These are phyloP conservation scores for Lasiosphaeria miniovina DNA, from an alignment of 495 filamentous ascomycete species.

Conservation along the genomic window DNA sequence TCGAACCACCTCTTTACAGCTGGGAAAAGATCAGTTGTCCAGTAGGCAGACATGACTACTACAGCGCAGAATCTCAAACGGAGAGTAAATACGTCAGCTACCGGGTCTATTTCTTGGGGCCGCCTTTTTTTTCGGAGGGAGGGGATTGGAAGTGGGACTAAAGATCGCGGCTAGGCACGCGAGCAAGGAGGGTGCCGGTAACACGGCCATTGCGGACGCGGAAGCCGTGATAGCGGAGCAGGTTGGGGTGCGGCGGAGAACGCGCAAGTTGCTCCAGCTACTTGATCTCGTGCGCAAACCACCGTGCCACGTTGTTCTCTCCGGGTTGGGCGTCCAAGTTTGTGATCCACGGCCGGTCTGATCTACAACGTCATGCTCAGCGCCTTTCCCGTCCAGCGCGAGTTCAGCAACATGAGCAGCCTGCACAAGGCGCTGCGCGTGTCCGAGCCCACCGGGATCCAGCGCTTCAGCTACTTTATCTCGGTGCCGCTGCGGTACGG, in stretches of 20 bases:
- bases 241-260: constrained; percentile 4
- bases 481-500: constrained; percentile 46
- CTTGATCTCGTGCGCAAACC: constrained; percentile 7
- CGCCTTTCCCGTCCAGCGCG: constrained; percentile 30
- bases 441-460: constrained; percentile 33
- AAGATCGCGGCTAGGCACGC: background rate
- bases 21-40: no score
- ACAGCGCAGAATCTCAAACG: no score
- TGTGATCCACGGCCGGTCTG: constrained; percentile 12
- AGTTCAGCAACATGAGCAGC: constrained; percentile 20
- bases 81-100: no score
- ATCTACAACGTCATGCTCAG: constrained; percentile 33
- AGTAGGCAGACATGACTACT: no score
- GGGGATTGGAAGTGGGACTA: background rate
- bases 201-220: constrained; percentile 5
- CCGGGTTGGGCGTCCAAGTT: background rate
- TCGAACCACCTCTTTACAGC: no score
- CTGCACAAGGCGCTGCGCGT: constrained; percentile 14
- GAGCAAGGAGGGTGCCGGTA: constrained; percentile 1
- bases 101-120: no score
- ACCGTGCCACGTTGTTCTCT: background rate
- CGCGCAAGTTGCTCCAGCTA: constrained; percentile 2
- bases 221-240: constrained; percentile 4
- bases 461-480: constrained; percentile 48
- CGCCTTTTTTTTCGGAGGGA: no score